Evolutionary conservation across 148 eudicot species (phyloP), one percentile per base, ranked within the genome.

Genomic region (Chenopodium suecicum): DNA sequence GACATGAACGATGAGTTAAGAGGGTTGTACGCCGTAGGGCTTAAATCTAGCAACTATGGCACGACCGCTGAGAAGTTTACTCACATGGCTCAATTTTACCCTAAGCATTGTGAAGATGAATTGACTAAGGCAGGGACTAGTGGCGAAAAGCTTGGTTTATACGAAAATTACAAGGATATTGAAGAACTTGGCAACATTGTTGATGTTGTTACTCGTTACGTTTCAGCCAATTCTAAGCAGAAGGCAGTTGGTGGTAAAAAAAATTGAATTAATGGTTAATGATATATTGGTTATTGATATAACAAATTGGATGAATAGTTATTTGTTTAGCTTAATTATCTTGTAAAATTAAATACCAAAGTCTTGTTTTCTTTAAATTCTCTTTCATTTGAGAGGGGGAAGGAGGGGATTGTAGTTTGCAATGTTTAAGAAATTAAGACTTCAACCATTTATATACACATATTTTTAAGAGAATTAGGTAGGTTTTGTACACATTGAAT

Each of bases 71-170:
- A 46, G 0, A 73, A 56, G 13, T 86, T 86, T 29, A 47, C 6
- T 11, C 56, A 6, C 23, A 80, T 83, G 78, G 85, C 85, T 44
- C 32, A 16, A 10, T 17, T n/a, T 22, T 76, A 71, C 41, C 86
- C 86, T 10, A 78, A 62, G 81, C 7, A 54, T 25, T 86, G 88
- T 11, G 88, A 86, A 79, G 77, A 80, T 23, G 83, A 79, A 10
- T 34, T 86, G 46, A 20, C 12, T 1, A 77, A 78, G 67, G 86
- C 70, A 0, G 84, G 81, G 23, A 83, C 82, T 19, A 86, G 76
- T 16, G 88, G 88, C 20, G 48, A 83, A 54, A 80, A 83, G 66
- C 86, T 86, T 46, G 66, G 44, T 6, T 73, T 86, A 11, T 86
- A 86, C 2, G 75, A 76, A 44, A 23, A 74, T 48, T 83, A 65